Conservation (phyloP, 2,329 filamentous ascomycete genomes). For the Epichloe sp. region DNA sequence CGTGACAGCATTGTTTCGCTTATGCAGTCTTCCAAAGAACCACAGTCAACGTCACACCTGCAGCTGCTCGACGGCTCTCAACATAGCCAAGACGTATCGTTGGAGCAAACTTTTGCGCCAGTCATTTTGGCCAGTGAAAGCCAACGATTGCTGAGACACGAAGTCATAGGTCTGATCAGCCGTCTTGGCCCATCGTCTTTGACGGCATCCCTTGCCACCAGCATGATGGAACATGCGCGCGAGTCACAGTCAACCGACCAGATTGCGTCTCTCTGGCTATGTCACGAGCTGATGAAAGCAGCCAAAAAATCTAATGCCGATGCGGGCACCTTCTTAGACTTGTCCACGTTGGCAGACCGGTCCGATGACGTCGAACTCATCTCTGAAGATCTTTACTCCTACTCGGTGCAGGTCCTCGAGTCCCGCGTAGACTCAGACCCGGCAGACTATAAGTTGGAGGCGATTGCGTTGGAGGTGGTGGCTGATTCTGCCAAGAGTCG, state of each 20-base stretch:
- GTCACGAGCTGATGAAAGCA: conserved; percentile 56
- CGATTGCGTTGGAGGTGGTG: conserved; percentile 68
- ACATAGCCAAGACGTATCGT: conserved; percentile 7
- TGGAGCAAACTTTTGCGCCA: conserved; percentile 35
- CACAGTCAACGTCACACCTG: conserved; percentile 11
- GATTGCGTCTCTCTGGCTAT: conserved; percentile 68
- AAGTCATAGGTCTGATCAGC: conserved; percentile 44
- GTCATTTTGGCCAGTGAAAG: conserved; percentile 52
- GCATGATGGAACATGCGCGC: conserved; percentile 51
- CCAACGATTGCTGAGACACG: conserved; percentile 46
- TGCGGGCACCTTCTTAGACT: conserved; percentile 53
- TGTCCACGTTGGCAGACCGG: conserved; percentile 24
- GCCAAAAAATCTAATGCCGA: conserved; percentile 36
- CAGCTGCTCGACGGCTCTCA: conserved; percentile 15
- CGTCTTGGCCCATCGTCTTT: conserved; percentile 43
- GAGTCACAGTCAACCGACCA: conserved; percentile 44
- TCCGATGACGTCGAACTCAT: conserved; percentile 31
- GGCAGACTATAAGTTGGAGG: conserved; percentile 58
- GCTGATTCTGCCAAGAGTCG: conserved; percentile 61
- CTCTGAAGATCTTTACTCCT: conserved; percentile 55
- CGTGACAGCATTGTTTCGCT: conserved; percentile 56
- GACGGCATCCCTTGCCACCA: conserved; percentile 46
- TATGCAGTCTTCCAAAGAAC: conserved; percentile 14
- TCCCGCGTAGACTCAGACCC: conserved; percentile 35
- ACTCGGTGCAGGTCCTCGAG: conserved; percentile 50